Base-by-base conservation (phyloP, 2,329 filamentous ascomycete species). In the Lachnellula occidentalis region DNA sequence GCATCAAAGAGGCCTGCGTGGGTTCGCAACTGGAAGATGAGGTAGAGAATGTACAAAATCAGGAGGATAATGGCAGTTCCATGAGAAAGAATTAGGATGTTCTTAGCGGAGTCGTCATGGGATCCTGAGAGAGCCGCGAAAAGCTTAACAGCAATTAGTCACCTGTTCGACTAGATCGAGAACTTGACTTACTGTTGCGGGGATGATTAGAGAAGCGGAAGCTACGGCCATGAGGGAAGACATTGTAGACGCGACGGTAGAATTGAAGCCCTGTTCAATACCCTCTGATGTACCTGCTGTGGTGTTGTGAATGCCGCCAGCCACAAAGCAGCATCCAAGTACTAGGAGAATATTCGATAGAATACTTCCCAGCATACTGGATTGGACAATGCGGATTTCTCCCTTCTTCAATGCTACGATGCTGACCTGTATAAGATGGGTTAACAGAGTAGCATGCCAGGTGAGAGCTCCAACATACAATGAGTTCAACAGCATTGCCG, bases 331-430 rank as follows among this genome's bases (percentile, higher is more conserved):
- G 78, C 88, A 90, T 64, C 87, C 87, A 68, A 91, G 79, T 45
- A 91, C 92, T 19, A 97, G 82, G 4, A 97, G 80, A 61, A 96
- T 86, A 72, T 97, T 97, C 60, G 92, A 97, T 36, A 97, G 78
- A 63, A 97, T 95, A 66, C 90, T 95, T 47, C 92, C 92, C 34
- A 97, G 83, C 91, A 97, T 96, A 60, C 90, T 96, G 14, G 94
- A 88, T 74, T 97, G 94, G 19, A 97, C 92, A 60, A 97, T 92
- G 64, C 92, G 85, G 67, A 96, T 95, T 74, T 99, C 88, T 59
- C 85, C 83, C 64, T 94, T 83, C 61, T 78, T 83, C 45, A 99
- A 80, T 21, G 94, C 94, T 58, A 97, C 87, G 63, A 99, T 92
- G 70, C 90, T 95, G 69, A 96, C 89, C 88, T 92, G 67, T 4